Percentiles rank a stretch among this genome's conserved stretches.
Evolutionary conservation across 2,329 filamentous ascomycete genomes (phyloP).

Genomic region (Aspergillus ochraceoroseus): DNA sequence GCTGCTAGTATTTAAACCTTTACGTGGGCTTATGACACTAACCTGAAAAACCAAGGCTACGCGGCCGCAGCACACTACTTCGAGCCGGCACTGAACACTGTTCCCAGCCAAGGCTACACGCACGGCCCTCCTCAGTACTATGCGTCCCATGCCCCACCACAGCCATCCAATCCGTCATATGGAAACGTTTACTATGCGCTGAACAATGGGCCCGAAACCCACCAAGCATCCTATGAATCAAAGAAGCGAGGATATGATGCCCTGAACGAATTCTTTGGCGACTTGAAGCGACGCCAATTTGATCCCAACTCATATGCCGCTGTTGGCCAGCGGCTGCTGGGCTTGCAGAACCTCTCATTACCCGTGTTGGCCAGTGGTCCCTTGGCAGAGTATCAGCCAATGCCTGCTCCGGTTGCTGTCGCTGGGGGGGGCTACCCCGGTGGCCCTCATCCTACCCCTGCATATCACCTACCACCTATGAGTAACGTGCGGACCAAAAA

Average conservation of each 20-base stretch:
- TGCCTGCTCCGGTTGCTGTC: constrained; percentile 53
- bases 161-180: constrained; percentile 56
- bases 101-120: constrained; percentile 39
- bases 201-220: constrained; percentile 61
- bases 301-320: constrained; percentile 86
- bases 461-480: constrained; percentile 82
- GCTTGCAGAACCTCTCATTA: constrained; percentile 66
- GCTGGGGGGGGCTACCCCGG: constrained; percentile 52
- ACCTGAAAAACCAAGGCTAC: constrained; percentile 25
- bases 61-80: constrained; percentile 53
- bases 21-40: constrained; percentile 5
- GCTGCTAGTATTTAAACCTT: constrained; percentile 10
- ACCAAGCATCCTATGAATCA: constrained; percentile 60
- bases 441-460: constrained; percentile 64
- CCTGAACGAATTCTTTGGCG: constrained; percentile 89
- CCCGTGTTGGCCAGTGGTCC: constrained; percentile 56
- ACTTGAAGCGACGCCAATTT: constrained; percentile 84
- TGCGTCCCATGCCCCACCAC: constrained; percentile 51
- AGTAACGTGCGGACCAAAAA: constrained; percentile 86
- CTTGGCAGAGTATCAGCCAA: constrained; percentile 51
- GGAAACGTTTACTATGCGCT: constrained; percentile 73
- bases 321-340: constrained; percentile 81
- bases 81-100: constrained; percentile 48
- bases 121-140: constrained; percentile 50
- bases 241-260: constrained; percentile 83